Percentiles rank a stretch among this genome's conserved stretches.
Conservation (phyloP, 2,329 filamentous ascomycete genomes). For the Mycogone perniciosa region DNA sequence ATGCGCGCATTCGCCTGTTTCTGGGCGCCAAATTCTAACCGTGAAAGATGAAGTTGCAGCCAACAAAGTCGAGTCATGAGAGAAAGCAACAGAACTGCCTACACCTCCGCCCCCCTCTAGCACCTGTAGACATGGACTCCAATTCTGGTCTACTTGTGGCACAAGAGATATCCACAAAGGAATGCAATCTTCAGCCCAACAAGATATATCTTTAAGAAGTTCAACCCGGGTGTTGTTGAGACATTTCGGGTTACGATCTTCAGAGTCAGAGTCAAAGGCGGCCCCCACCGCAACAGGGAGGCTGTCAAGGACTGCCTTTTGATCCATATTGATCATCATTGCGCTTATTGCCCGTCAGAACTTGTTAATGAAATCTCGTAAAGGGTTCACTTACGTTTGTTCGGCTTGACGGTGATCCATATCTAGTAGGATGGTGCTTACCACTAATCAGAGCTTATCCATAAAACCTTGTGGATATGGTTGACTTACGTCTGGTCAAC, state of each 20-base stretch:
- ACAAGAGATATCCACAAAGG: not conserved
- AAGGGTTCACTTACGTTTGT: no score
- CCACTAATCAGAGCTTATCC: not conserved
- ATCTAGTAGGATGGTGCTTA: conserved; percentile 13
- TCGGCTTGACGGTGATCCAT: not conserved
- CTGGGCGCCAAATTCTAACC: no score
- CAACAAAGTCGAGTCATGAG: no score
- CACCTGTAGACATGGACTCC: not conserved
- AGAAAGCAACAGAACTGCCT: no score
- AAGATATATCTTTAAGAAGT: conserved; percentile 23
- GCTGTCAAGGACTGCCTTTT: conserved; percentile 17
- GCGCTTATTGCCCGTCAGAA: no score
- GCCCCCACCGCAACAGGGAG: conserved; percentile 17
- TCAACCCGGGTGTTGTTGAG: conserved; percentile 24
- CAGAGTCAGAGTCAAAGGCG: conserved; percentile 26
- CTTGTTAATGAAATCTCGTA: no score
- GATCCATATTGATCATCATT: conserved; percentile 1
- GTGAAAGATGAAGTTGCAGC: no score
- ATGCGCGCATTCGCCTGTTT: no score
- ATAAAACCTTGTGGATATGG: not conserved
- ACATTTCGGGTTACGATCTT: conserved; percentile 27
- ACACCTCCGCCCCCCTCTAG: not conserved
- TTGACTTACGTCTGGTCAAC: conserved; percentile 28
- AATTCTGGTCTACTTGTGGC: not conserved
- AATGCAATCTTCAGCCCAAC: conserved; percentile 21